Base-by-base conservation (phyloP, 129 eudicot genomes). In the Escallonia herrerae region DNA sequence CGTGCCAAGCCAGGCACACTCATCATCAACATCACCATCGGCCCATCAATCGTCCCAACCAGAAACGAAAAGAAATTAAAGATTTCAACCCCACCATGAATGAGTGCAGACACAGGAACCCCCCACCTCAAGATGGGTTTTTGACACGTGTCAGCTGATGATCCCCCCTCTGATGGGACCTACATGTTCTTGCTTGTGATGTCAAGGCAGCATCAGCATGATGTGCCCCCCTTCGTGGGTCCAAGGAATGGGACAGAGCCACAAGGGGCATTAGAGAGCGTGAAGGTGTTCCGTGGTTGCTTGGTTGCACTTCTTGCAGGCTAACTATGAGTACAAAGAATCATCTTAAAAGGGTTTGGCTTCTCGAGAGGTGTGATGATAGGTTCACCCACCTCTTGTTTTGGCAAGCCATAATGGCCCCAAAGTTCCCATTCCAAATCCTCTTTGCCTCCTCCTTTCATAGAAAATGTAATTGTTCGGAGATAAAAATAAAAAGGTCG, bases 1-100 rank as follows among this genome's bases (percentile, higher is more conserved):
- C 81, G 81, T 77, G 81, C 81, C 65, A 65, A 71, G 45, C 68
- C 69, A 71, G 64, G 55, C 43, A 68, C 81, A 71, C 69, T 65
- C 72, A 77, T 77, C 73, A 77, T 76, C 65, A 65, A 22, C 65
- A 45, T 56, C 77, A 72, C 70, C 64, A 55, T 40, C 64, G 8
- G n/a, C 12, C 44, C 76, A 72, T 33, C 51, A 22, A 64, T 43
- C 51, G 15, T 43, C 12, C 60, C 60, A 66, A 44, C 60, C 46
- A 4, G 6, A 63, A 40, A 53, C 33, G 33, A 22, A 22, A 22
- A 22, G 33, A 22, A 22, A 22, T 22, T 22, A 22, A 52, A 37
- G 40, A 40, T 54, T 39, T 37, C 14, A 47, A 38, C 43, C 3
- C 58, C 57, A 33, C 58, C 58, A 49, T 38, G 11, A 53, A 53